Percentiles rank a stretch among this genome's conserved stretches.
phyloP scores from a whole-genome alignment of 2,329 filamentous ascomycete species.

The Capronia epimyces region DNA sequence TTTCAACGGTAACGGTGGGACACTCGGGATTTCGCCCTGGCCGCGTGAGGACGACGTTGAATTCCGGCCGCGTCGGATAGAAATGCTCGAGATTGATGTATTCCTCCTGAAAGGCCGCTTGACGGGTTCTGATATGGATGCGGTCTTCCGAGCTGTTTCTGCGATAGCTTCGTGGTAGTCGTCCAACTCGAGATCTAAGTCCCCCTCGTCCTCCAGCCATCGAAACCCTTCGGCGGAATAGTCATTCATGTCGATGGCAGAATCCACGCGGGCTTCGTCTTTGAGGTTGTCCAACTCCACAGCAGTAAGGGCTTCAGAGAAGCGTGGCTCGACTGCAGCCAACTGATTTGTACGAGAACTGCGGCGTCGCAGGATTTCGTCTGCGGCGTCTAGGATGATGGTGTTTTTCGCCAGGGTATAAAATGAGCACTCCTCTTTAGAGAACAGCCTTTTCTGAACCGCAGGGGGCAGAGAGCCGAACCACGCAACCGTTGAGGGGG shows the following conservation, averaged over 20 bases:
- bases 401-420: conserved; percentile 52
- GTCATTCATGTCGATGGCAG: conserved; percentile 42
- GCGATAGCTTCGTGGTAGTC: conserved; percentile 62
- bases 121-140: conserved; percentile 29
- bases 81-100: conserved; percentile 63
- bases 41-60: conserved; percentile 41
- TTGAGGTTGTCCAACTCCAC: conserved; percentile 28
- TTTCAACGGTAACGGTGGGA: conserved; percentile 31
- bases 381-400: conserved; percentile 53
- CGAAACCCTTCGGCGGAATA: conserved; percentile 63
- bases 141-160: conserved; percentile 41
- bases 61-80: conserved; percentile 54
- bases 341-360: conserved; percentile 26
- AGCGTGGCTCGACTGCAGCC: conserved; percentile 28
- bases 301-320: conserved; percentile 19
- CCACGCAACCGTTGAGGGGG: conserved; percentile 48
- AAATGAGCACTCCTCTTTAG: conserved; percentile 63
- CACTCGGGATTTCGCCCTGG: conserved; percentile 45
- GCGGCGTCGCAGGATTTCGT: conserved; percentile 49
- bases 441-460: conserved; percentile 64
- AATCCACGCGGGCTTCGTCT: conserved; percentile 27
- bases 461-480: conserved; percentile 68
- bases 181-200: conserved; percentile 65
- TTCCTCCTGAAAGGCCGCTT: conserved; percentile 60
- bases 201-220: conserved; percentile 68